These are phyloP conservation scores for Talaromyces adpressus DNA, from an alignment of 495 filamentous ascomycete species.

Conservation along the genomic window DNA sequence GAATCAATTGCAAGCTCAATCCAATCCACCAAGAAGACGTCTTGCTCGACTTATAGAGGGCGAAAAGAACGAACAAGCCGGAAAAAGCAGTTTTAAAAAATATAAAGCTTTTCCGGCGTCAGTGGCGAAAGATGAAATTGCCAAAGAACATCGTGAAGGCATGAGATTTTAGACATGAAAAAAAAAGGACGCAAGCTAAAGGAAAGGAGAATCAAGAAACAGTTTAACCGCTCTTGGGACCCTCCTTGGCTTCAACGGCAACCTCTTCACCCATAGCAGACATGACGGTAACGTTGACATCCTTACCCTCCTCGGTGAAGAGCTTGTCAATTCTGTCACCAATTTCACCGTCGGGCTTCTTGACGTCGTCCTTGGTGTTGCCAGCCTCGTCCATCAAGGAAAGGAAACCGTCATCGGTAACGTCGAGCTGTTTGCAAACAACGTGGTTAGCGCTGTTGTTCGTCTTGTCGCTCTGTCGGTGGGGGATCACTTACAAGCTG, in stretches of 20 bases:
- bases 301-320: slow-evolving; percentile 67
- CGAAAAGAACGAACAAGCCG: slow-evolving; percentile 2
- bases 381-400: slow-evolving; percentile 79
- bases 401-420: slow-evolving; percentile 86
- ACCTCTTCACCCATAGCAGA: slow-evolving; percentile 94
- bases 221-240: slow-evolving; percentile 36
- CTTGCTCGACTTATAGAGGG: not conserved
- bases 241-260: slow-evolving; percentile 91
- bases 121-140: not conserved
- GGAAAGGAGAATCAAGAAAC: not conserved
- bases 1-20: not conserved
- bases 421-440: slow-evolving; percentile 55
- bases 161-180: slow-evolving; percentile 11
- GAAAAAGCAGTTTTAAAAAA: slow-evolving; percentile 5
- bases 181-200: slow-evolving; percentile 3
- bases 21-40: slow-evolving; percentile 1
- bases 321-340: slow-evolving; percentile 73
- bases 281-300: slow-evolving; percentile 81
- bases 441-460: not conserved
- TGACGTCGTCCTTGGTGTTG: slow-evolving; percentile 87
- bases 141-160: slow-evolving; percentile 10
- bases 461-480: not conserved
- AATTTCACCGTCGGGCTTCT: slow-evolving; percentile 81
- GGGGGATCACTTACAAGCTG: slow-evolving; percentile 65
- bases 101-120: not conserved